Conservation (phyloP, 768 basidiomycete genomes). For the Collybia sordida region DNA sequence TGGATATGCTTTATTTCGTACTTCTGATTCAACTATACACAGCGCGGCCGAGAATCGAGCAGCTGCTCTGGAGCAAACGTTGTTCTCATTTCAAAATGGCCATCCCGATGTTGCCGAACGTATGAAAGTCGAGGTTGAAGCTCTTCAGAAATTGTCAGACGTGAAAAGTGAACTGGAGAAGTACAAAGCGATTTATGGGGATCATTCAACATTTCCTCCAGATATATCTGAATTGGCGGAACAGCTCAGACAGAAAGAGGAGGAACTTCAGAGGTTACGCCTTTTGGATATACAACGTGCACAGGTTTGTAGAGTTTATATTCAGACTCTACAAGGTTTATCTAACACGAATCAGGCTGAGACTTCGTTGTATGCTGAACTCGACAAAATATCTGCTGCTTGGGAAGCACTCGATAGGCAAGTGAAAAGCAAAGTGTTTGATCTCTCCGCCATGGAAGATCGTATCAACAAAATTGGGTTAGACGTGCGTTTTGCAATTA, state of each 20-base stretch:
- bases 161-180: slow-evolving; percentile 49
- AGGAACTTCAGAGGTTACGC: slow-evolving; percentile 60
- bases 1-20: too few relatives aligned
- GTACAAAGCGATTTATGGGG: slow-evolving; percentile 67
- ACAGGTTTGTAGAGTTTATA: slow-evolving; percentile 43
- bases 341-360: slow-evolving; percentile 50
- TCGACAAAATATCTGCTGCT: slow-evolving; percentile 81
- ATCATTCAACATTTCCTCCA: slow-evolving; percentile 42
- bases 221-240: slow-evolving; percentile 54
- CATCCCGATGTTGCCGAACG: slow-evolving; percentile 55
- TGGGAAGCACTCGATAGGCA: slow-evolving; percentile 86
- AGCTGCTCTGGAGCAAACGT: slow-evolving; percentile 49
- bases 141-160: slow-evolving; percentile 46
- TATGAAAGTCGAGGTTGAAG: slow-evolving; percentile 48
- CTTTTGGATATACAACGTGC: slow-evolving; percentile 65
- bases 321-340: neutral
- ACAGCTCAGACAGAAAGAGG: slow-evolving; percentile 64
- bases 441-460: slow-evolving; percentile 74
- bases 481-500: slow-evolving; percentile 63
- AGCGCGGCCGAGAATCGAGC: slow-evolving; percentile 56
- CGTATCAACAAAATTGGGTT: slow-evolving; percentile 58
- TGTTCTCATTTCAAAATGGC: slow-evolving; percentile 46
- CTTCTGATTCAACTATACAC: slow-evolving; percentile 15
- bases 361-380: slow-evolving; percentile 74
- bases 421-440: slow-evolving; percentile 82